A percentile compares a stretch with the other conserved stretches of the same genome.
These are phyloP conservation scores for Epichloe bromicola DNA, from an alignment of 2,329 filamentous ascomycete genomes.

Conservation along the genomic window DNA sequence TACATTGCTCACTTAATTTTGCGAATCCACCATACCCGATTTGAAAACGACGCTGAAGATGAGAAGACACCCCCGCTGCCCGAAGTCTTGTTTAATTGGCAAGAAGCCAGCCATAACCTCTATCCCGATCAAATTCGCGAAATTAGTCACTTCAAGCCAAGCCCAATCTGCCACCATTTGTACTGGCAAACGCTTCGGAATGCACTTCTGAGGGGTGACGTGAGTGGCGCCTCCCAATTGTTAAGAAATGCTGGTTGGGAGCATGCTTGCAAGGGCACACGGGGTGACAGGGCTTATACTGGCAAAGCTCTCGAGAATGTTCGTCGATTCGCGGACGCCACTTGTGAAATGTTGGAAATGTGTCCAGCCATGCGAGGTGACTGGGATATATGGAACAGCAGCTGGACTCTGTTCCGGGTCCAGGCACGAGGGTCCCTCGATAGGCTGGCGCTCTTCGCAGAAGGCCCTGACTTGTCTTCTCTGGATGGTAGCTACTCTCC, in stretches of 20 bases:
- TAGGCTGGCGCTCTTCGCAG: conserved; percentile 64
- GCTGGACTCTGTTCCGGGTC: conserved; percentile 76
- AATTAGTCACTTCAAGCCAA: conserved; percentile 51
- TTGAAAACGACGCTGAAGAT: conserved; percentile 23
- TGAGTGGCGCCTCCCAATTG: conserved; percentile 52
- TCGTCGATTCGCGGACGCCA: conserved; percentile 54
- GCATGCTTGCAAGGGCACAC: conserved; percentile 54
- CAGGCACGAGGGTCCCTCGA: conserved; percentile 56
- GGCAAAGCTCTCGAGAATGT: conserved; percentile 69
- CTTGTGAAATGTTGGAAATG: conserved; percentile 54
- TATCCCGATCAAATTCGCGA: conserved; percentile 54
- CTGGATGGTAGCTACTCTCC: conserved; percentile 22
- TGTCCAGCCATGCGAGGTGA: conserved; percentile 59
- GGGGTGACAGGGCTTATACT: conserved; percentile 54
- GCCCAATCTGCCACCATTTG: conserved; percentile 59
- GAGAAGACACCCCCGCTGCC: conserved; percentile 47
- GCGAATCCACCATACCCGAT: conserved; percentile 58
- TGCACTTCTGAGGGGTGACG: conserved; percentile 61
- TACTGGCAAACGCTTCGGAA: conserved; percentile 83
- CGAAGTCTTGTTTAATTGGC: conserved; percentile 71
- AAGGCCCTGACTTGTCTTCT: conserved; percentile 47
- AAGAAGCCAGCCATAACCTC: conserved; percentile 60
- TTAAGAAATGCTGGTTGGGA: conserved; percentile 68
- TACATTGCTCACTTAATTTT: conserved; percentile 70
- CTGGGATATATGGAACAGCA: conserved; percentile 71